Percentiles rank a stretch among this genome's conserved stretches.
phyloP scores from a whole-genome alignment of 345 rosid species.

The Turritis glabra region DNA sequence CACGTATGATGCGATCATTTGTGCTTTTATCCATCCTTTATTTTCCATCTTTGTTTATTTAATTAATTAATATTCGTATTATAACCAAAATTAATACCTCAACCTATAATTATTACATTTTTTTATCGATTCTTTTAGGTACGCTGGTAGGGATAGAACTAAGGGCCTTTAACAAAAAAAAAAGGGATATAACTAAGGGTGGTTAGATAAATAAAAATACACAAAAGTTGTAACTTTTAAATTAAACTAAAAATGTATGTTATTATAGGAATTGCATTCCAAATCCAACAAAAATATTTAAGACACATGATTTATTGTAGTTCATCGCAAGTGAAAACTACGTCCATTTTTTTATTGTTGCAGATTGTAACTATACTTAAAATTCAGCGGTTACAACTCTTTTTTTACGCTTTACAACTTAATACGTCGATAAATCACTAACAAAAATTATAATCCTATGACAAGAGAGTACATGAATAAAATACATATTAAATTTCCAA shows the following conservation, averaged over 20 bases:
- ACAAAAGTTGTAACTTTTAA: not conserved
- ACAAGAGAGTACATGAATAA: no score
- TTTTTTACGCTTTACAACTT: no score
- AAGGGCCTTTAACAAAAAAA: no score
- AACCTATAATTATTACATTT: not conserved
- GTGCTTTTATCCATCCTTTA: constrained; percentile 7
- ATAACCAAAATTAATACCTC: constrained; percentile 21
- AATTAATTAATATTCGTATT: not conserved
- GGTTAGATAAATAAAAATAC: not conserved
- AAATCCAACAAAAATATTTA: not conserved
- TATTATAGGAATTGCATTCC: not conserved
- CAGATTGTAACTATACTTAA: no score
- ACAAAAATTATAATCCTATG: no score
- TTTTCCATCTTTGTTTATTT: not conserved
- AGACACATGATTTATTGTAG: not conserved
- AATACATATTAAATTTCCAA: no score
- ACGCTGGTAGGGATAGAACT: constrained; percentile 7
- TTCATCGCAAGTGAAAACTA: not conserved
- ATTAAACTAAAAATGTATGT: not conserved
- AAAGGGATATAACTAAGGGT: constrained; percentile 5
- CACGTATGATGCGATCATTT: constrained; percentile 37
- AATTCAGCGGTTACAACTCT: no score
- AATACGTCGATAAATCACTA: no score
- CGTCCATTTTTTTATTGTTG: no score
- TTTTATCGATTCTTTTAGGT: not conserved